Evolutionary conservation across 306 rosid species (phyloP).

Genomic region (Argentina anserina): DNA sequence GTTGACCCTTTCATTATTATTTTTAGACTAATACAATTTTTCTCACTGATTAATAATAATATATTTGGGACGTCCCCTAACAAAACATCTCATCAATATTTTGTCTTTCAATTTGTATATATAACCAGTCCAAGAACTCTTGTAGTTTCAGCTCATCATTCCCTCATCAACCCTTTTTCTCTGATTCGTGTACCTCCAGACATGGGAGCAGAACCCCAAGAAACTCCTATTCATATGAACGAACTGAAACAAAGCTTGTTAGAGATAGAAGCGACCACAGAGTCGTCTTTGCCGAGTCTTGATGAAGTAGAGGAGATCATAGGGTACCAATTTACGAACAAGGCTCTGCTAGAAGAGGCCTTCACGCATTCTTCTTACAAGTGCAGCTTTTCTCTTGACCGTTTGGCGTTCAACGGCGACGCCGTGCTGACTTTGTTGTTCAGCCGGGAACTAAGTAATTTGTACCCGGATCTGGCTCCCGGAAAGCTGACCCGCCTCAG

Average conservation of each 20-base stretch:
- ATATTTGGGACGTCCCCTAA: neutral
- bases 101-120: neutral
- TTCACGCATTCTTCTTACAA: conserved; percentile 39
- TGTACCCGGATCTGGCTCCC: conserved; percentile 30
- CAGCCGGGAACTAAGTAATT: conserved; percentile 38
- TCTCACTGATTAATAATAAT: neutral
- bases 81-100: no score
- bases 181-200: neutral
- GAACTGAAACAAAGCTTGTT: neutral
- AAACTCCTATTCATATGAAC: neutral
- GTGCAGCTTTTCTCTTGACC: conserved; percentile 25
- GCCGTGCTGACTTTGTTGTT: conserved; percentile 42
- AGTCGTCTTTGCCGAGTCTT: conserved; percentile 6
- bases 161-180: neutral
- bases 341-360: conserved; percentile 43
- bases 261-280: neutral
- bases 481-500: conserved; percentile 54
- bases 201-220: conserved; percentile 14
- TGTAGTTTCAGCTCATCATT: neutral
- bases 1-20: neutral
- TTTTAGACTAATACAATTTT: neutral
- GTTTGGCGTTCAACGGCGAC: conserved; percentile 54
- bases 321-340: conserved; percentile 38
- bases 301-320: conserved; percentile 44
- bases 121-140: neutral